Evolutionary conservation across 805 yeast genomes (phyloP).

Genomic region (Kluyveromyces dobzhanskii): DNA sequence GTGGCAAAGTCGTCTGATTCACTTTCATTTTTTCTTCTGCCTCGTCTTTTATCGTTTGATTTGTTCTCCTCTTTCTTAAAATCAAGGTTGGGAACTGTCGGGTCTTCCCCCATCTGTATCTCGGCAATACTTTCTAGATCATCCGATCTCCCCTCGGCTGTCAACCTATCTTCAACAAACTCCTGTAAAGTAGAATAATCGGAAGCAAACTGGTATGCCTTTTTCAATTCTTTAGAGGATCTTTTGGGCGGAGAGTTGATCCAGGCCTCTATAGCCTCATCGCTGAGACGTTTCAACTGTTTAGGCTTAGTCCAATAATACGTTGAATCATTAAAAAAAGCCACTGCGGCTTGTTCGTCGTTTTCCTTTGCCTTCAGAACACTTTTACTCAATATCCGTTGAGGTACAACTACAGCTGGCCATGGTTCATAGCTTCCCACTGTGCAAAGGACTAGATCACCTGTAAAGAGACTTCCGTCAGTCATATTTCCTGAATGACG

Average conservation of each 20-base stretch:
- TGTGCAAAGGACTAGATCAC: conserved; percentile 28
- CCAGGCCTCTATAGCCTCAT: conserved; percentile 11
- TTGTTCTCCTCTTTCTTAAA: not conserved
- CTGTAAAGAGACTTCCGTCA: conserved; percentile 18
- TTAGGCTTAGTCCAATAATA: conserved; percentile 29
- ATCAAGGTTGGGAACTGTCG: conserved; percentile 8
- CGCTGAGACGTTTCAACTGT: conserved; percentile 14
- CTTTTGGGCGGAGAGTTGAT: conserved; percentile 8
- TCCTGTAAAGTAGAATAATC: conserved; percentile 16
- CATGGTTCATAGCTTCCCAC: conserved; percentile 30
- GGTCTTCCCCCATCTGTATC: conserved; percentile 22
- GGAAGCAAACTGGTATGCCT: conserved; percentile 25
- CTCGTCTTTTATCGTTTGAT: conserved; percentile 9
- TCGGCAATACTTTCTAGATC: conserved; percentile 14
- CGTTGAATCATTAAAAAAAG: conserved; percentile 29
- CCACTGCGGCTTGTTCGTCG: conserved; percentile 20
- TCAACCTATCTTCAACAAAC: conserved; percentile 18
- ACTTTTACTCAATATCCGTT: conserved; percentile 22
- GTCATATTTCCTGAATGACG: conserved; percentile 7
- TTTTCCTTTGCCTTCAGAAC: conserved; percentile 19
- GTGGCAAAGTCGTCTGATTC: not conserved
- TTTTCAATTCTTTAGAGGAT: conserved; percentile 17
- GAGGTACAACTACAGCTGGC: conserved; percentile 31
- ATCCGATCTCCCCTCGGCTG: conserved; percentile 17
- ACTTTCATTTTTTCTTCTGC: conserved; percentile 3